Conservation (phyloP, 805 yeast genomes). For the Starmerella roubikii region DNA sequence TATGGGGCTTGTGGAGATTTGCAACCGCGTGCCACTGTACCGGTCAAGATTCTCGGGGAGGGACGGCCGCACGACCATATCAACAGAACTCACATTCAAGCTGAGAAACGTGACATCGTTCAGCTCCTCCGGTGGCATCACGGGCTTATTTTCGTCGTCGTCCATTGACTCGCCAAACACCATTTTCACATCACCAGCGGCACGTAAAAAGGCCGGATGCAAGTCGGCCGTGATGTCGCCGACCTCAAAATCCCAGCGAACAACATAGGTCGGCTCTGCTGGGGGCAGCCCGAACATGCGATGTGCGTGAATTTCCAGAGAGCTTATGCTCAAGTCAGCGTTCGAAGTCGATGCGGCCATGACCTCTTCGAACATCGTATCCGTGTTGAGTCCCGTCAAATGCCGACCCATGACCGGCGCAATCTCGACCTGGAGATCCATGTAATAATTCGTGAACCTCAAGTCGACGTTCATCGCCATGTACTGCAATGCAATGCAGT, state of each 20-base stretch:
- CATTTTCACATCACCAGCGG: conserved; percentile 29
- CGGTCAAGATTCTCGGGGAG: no score
- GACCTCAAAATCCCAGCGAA: conserved; percentile 75
- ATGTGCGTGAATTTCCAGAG: conserved; percentile 56
- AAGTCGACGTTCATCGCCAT: conserved; percentile 60
- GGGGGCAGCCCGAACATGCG: conserved; percentile 91
- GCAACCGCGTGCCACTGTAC: conserved; percentile 10
- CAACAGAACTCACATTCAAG: conserved; percentile 34
- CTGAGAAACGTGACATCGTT: conserved; percentile 59
- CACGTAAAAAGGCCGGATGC: conserved; percentile 32
- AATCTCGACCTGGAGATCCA: conserved; percentile 68
- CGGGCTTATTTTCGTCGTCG: conserved; percentile 66
- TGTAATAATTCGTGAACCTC: conserved; percentile 80
- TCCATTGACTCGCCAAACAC: conserved; percentile 49
- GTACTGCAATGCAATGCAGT: conserved; percentile 50
- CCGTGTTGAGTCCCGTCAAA: conserved; percentile 9
- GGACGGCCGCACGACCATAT: conserved; percentile 4
- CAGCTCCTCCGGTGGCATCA: conserved; percentile 40
- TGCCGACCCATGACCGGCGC: conserved; percentile 39
- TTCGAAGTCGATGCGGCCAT: conserved; percentile 5
- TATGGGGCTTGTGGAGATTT: conserved; percentile 21
- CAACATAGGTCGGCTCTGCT: conserved; percentile 68
- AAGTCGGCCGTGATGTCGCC: conserved; percentile 47
- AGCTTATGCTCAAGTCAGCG: conserved; percentile 40
- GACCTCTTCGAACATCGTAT: conserved; percentile 9